Percentiles rank a stretch among this genome's conserved stretches.
These are phyloP conservation scores for Podospora conica DNA, from an alignment of 495 filamentous ascomycete species.

Conservation along the genomic window DNA sequence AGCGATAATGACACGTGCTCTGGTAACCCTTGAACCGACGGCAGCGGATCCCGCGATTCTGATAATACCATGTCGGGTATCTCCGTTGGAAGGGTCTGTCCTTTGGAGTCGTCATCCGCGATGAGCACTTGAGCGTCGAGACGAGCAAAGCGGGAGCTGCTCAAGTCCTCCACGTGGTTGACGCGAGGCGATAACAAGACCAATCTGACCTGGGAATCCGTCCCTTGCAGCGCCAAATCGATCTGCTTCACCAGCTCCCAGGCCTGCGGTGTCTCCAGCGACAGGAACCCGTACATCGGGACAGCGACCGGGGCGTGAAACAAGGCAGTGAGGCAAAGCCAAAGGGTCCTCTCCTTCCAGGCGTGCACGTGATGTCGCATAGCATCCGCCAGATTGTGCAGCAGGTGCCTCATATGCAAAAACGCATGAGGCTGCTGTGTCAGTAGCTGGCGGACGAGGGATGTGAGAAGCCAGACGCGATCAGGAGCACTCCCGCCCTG, in stretches of 20 bases:
- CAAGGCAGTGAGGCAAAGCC: background rate
- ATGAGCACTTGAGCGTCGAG: too few species aligned
- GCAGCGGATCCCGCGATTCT: too few species aligned
- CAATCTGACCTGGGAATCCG: background rate
- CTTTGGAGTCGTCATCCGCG: too few species aligned
- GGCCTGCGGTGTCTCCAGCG: background rate
- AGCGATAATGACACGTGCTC: background rate
- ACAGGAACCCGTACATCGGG: background rate
- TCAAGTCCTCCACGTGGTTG: too few species aligned
- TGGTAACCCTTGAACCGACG: background rate
- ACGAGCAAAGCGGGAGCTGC: background rate
- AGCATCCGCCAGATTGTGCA: background rate
- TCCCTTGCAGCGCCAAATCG: background rate
- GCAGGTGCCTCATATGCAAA: background rate
- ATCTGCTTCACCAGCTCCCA: background rate
- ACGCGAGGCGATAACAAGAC: background rate
- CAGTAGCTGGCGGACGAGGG: too few species aligned
- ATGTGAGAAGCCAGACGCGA: too few species aligned
- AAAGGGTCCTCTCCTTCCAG: background rate
- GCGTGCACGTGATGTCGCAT: background rate
- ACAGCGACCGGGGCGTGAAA: background rate
- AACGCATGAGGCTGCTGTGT: background rate
- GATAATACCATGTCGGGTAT: too few species aligned
- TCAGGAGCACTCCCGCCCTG: too few species aligned
- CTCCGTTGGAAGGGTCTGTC: too few species aligned